These are phyloP conservation scores for Cryphonectria nitschkei DNA, from an alignment of 2,329 filamentous ascomycete species.

Conservation along the genomic window DNA sequence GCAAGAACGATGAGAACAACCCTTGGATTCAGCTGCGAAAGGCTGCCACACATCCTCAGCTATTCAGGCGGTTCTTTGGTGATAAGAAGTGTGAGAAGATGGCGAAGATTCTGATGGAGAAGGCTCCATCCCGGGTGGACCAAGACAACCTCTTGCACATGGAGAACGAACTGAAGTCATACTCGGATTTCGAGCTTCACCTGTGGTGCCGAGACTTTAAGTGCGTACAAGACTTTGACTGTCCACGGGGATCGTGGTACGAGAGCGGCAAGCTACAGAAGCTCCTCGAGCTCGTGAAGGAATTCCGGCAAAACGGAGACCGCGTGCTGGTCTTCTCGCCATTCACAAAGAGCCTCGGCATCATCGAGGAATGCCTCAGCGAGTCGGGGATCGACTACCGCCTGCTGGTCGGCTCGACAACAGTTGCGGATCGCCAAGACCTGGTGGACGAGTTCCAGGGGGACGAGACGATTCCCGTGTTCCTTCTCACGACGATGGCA, in stretches of 20 bases:
- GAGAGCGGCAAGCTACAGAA: conserved; percentile 83
- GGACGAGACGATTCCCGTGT: conserved; percentile 79
- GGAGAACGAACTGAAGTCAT: conserved; percentile 58
- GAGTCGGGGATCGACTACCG: conserved; percentile 75
- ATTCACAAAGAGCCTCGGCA: conserved; percentile 89
- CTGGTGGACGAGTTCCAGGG: conserved; percentile 86
- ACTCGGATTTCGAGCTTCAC: conserved; percentile 68
- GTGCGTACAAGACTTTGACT: conserved; percentile 58
- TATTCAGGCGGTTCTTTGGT: conserved; percentile 81
- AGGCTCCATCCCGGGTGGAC: conserved; percentile 59
- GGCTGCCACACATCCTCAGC: conserved; percentile 86
- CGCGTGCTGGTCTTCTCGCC: conserved; percentile 90
- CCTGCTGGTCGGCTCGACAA: conserved; percentile 83
- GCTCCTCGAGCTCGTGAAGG: conserved; percentile 72
- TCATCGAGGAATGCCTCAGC: conserved; percentile 81
- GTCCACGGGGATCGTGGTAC: conserved; percentile 57
- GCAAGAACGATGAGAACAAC: conserved; percentile 64
- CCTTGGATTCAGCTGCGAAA: conserved; percentile 90
- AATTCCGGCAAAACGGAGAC: conserved; percentile 80
- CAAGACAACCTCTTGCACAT: conserved; percentile 58
- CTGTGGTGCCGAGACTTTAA: conserved; percentile 65
- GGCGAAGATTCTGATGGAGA: conserved; percentile 73
- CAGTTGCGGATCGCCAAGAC: conserved; percentile 80
- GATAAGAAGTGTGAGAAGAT: conserved; percentile 78
- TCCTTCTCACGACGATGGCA: conserved; percentile 89